Evolutionary conservation across 1,139 yeast genomes (phyloP), one percentile per base, ranked within the genome.

Genomic region (Candida neerlandica): DNA sequence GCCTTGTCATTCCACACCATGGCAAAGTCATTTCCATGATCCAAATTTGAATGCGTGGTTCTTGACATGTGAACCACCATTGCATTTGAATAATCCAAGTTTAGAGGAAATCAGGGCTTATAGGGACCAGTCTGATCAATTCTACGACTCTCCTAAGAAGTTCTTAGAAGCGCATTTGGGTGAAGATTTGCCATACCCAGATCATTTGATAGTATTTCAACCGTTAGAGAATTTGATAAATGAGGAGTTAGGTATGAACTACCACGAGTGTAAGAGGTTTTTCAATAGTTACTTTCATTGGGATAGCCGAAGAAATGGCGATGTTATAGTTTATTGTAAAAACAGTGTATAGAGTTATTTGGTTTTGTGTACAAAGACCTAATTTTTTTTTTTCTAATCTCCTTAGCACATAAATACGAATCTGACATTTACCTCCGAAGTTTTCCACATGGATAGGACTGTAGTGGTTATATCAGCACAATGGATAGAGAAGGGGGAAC

Each of bases 1-100:
- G 63, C 99, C 99, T 0, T 95, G 99, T 60, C 99, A 95, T 65
- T 92, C 98, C 0, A 92, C 98, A 0, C 99, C 99, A 2, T 89
- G 96, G 86, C 97, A 90, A 61, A 82, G 96, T 34, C 84, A 87
- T 60, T 67, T 95, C 41, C 97, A 91, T 60, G 69, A 87, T 21
- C 65, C 70, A 6, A 77, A 76, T 15, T 65, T 81, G 3, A 37
- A 50, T 1, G 58, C 72, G 1, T 89, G 97, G 96, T 86, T 86
- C 52, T 71, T 95, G 38, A 84, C 96, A 0, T 95, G 99, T 64
- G 96, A 90, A 54, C 99, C 99, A 0, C 99, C 99, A 1, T 66
- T 89, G 16, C 78, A 75, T 54, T 57, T 75, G 10, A 40, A 37
- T 54, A 38, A 55, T 14, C 54, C 67, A 21, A 49, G 58, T 47